phyloP scores from a whole-genome alignment of 441 rosid species.

The Syzygium malaccense region DNA sequence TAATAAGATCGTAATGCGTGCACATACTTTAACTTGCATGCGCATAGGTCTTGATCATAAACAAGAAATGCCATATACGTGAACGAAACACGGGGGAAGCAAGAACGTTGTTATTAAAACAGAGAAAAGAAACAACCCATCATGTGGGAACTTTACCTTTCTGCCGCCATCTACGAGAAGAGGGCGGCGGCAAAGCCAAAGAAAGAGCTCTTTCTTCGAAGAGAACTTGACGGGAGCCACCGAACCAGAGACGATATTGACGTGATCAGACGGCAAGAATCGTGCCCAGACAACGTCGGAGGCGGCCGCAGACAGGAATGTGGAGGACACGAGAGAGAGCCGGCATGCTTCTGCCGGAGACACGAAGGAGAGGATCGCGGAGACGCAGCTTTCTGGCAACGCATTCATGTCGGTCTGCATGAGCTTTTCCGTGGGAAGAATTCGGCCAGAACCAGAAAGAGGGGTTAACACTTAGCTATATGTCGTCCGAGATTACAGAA shows the following conservation, averaged over 20 bases:
- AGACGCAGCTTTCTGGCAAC: conserved; percentile 50
- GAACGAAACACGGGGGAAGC: not conserved
- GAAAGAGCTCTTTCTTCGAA: conserved; percentile 55
- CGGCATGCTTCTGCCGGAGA: conserved; percentile 45
- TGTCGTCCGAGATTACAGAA: not conserved
- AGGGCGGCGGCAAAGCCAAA: conserved; percentile 29
- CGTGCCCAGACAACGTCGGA: conserved; percentile 53
- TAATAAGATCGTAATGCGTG: not conserved
- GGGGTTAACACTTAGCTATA: not conserved
- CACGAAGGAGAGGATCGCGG: conserved; percentile 40
- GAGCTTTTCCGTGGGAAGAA: not conserved
- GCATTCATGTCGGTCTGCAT: not conserved
- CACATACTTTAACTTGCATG: not conserved
- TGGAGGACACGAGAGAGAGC: conserved; percentile 38
- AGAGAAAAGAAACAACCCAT: not conserved
- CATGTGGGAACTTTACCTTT: conserved; percentile 22
- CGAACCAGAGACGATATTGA: conserved; percentile 17
- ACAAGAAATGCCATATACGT: not conserved
- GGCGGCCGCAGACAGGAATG: conserved; percentile 41
- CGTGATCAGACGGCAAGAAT: conserved; percentile 43
- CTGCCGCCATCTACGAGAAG: conserved; percentile 41
- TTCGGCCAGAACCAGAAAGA: not conserved
- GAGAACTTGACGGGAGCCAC: conserved; percentile 20
- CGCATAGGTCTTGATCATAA: not conserved
- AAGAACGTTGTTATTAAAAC: not conserved